Base-by-base conservation (phyloP, 2,329 filamentous ascomycete genomes). In the Aquanectria penicillioides region DNA sequence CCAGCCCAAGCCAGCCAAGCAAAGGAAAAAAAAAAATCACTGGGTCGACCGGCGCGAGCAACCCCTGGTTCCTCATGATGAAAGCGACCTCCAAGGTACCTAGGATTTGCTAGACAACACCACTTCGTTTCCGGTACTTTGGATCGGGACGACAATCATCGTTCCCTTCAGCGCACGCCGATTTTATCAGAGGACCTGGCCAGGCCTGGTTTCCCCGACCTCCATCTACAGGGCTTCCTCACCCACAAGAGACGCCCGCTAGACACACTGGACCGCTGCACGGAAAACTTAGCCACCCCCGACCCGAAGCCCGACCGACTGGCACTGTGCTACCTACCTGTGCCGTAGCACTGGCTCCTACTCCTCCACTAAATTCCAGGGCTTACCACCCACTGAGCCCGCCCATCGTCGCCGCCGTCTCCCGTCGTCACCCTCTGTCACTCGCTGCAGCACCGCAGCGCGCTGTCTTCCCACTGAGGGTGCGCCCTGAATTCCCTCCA, bases 341-440 rank as follows among this genome's bases (percentile, higher is more conserved):
- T n/a, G n/a, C n/a, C n/a, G n/a, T n/a, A n/a, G n/a, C n/a, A 29
- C 41, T 25, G 40, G 25, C 43, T 18, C 36, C 23, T 37, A 18
- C 44, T 41, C 31, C 53, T 49, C 37, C 55, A 58, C 55, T 29
- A 41, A 26, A 4, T 22, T 58, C 17, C 55, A 58, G 55, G 55
- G 55, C 55, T 51, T 51, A 40, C 41, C 38, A 51, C 44, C 47
- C 54, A 51, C 46, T 46, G 54, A 25, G 38, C 29, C 29, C 13
- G 34, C 47, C 48, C 33, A 22, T 48, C 47, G 38, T 46, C 54
- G 46, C 38, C 53, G n/a, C n/a, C n/a, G n/a, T n/a, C n/a, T n/a
- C n/a, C n/a, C 33, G 26, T 48, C 47, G 38, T 46, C 54, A 51
- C 38, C 53, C 54, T 33, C 40, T 37, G 40, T 28, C 11, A 20